Evolutionary conservation across 345 rosid species (phyloP), one percentile per base, ranked within the genome.

Genomic region (Combretum micranthum): DNA sequence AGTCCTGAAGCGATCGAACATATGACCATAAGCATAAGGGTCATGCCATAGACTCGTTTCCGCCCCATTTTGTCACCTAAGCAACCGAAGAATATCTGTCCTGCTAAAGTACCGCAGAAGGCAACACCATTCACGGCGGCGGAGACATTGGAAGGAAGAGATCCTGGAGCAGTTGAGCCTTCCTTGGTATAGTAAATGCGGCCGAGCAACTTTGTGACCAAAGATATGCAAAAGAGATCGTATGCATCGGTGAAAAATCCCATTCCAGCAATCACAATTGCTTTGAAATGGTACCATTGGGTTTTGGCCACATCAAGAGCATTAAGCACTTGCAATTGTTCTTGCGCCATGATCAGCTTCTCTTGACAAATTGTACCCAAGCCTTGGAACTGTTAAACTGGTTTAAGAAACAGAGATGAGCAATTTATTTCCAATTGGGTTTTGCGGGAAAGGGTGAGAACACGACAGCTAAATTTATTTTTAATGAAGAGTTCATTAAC

Each of bases 211-310:
- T 44, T 68, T 21, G 70, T 52, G 58, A 83, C 70, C 0, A 79
- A 74, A 12, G 90, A 72, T 64, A 83, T 64, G 59, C 90, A 80
- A 66, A 83, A 80, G 74, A 83, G 80, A 47, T 80, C 86, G 44
- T 83, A 83, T 12, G 86, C 75, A 47, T 80, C 90, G 15, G 74
- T 74, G 77, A 83, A 83, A 55, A 83, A 77, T 0, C 90, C 90
- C 86, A 83, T 80, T 5, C 86, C 84, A 9, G 89, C 83, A n/a
- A 83, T 48, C 47, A 80, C 45, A 20, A 80, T 83, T 44, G 85
- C 85, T 61, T 73, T 78, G 79, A 78, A 83, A 63, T 83, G 89
- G 60, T 83, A 83, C 60, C 51, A 66, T 55, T 83, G 85, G 2
- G 83, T 72, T 66, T 39, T 78, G 23, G 85, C 79, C 0, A 64